phyloP scores from a whole-genome alignment of 2,329 filamentous ascomycete genomes.

The Cephalotrichum gorgonifer region DNA sequence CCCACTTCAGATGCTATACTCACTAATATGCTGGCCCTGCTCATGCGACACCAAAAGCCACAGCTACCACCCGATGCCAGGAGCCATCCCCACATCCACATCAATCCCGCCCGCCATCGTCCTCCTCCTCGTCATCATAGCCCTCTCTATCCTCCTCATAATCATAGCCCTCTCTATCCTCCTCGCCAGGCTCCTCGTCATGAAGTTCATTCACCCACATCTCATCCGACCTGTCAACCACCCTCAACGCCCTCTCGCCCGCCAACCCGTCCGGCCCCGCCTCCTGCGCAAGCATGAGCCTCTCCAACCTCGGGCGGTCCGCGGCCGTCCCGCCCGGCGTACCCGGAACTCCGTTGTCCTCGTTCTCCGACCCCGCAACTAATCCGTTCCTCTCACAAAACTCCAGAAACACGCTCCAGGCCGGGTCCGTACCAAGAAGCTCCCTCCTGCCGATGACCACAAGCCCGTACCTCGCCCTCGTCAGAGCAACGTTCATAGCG shows the following conservation, averaged over 20 bases:
- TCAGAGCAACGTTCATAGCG: conserved; percentile 92
- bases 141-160: neutral
- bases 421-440: conserved; percentile 77
- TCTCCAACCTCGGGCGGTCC: neutral
- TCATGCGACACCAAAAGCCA: neutral
- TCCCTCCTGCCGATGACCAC: conserved; percentile 97
- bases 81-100: neutral
- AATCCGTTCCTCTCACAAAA: conserved; percentile 3
- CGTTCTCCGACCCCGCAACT: neutral
- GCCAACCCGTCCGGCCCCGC: neutral
- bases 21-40: too few relatives aligned
- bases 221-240: conserved; percentile 1
- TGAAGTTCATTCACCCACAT: conserved; percentile 1
- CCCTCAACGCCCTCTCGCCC: neutral
- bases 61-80: neutral
- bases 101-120: neutral
- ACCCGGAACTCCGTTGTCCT: neutral
- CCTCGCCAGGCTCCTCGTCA: neutral
- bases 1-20: too few relatives aligned
- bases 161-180: neutral
- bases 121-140: neutral
- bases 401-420: neutral
- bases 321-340: neutral
- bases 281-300: conserved; percentile 3
- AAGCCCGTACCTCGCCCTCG: conserved; percentile 90